Conservation (phyloP, 257 asterid genomes). For the Gentiana macrophylla region DNA sequence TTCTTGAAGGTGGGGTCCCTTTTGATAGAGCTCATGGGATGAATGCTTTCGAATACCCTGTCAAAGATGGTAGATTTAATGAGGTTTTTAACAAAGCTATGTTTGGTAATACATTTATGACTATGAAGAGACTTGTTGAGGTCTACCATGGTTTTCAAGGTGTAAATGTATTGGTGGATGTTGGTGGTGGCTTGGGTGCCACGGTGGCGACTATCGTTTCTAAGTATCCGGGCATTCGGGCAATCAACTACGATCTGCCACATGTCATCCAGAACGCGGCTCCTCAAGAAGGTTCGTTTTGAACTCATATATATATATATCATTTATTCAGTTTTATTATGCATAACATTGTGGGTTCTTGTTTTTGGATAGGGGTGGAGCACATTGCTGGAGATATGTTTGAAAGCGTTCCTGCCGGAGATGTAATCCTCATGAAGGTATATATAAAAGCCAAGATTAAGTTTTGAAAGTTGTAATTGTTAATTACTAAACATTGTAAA, state of each 20-base stretch:
- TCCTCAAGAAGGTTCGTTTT: conserved; percentile 5
- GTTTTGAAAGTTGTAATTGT: too few species aligned
- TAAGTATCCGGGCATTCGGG: conserved; percentile 13
- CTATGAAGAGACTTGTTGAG: conserved; percentile 13
- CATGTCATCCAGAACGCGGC: conserved; percentile 18
- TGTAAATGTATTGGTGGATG: conserved; percentile 14
- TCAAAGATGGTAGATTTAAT: conserved; percentile 14
- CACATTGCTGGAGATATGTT: conserved; percentile 1
- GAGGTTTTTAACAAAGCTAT: conserved; percentile 14
- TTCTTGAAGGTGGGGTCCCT: conserved; percentile 36
- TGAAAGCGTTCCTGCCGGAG: conserved; percentile 7
- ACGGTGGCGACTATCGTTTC: conserved; percentile 5
- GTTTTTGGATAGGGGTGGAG: conserved; percentile 2
- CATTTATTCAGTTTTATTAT: too few species aligned
- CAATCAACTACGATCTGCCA: conserved; percentile 17
- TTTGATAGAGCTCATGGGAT: conserved; percentile 34
- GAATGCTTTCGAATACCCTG: conserved; percentile 23
- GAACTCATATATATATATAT: too few species aligned
- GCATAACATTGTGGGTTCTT: too few species aligned
- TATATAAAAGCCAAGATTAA: not conserved
- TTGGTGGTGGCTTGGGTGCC: conserved; percentile 23
- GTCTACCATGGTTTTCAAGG: conserved; percentile 18
- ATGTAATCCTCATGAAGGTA: conserved; percentile 10
- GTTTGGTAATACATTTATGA: conserved; percentile 3
- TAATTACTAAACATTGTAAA: too few species aligned